Evolutionary conservation across 2,329 filamentous ascomycete genomes (phyloP).

Genomic region (Colletotrichum eleusines): DNA sequence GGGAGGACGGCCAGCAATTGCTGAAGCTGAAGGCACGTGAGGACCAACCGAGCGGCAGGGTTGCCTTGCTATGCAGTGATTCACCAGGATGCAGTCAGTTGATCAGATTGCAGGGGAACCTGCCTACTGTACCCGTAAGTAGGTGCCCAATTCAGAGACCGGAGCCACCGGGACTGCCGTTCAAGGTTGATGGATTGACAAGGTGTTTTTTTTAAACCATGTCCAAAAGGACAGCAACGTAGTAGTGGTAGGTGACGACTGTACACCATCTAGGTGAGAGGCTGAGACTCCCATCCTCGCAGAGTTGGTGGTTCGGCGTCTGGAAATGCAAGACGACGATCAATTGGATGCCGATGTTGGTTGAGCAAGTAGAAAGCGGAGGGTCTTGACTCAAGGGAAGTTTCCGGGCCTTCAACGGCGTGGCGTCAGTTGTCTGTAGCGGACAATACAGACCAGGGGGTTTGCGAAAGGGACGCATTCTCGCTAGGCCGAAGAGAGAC

Average conservation of each 20-base stretch:
- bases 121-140: too few relatives aligned
- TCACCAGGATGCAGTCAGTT: slow-evolving; percentile 21
- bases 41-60: not conserved
- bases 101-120: slow-evolving; percentile 1
- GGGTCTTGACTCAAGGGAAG: slow-evolving; percentile 22
- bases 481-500: not conserved
- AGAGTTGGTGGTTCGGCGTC: not conserved
- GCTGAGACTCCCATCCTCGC: slow-evolving; percentile 3
- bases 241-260: slow-evolving; percentile 1
- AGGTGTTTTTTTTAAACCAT: slow-evolving; percentile 6
- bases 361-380: slow-evolving; percentile 10
- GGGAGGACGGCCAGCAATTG: not conserved
- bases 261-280: not conserved
- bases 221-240: slow-evolving; percentile 1
- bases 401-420: slow-evolving; percentile 13
- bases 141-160: not conserved
- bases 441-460: not conserved
- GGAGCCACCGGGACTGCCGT: slow-evolving; percentile 2
- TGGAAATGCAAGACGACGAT: not conserved
- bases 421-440: slow-evolving; percentile 4
- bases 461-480: slow-evolving; percentile 12
- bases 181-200: not conserved
- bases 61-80: not conserved
- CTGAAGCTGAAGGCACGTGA: not conserved
- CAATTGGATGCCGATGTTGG: not conserved